Conservation (phyloP, 2,329 filamentous ascomycete genomes). For the Sordariomycetes sp. region DNA sequence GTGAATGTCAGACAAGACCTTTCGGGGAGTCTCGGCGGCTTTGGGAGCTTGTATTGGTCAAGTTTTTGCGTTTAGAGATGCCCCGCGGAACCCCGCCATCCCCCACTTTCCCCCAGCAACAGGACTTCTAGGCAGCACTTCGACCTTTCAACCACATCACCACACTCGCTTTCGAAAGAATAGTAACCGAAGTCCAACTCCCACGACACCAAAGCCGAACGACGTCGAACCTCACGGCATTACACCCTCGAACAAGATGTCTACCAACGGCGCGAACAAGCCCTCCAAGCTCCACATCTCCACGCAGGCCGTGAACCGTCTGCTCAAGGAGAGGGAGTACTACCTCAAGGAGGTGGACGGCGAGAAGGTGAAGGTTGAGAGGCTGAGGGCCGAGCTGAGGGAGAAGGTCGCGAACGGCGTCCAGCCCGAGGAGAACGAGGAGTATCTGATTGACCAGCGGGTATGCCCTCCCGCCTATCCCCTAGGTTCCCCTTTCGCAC, state of each 20-base stretch:
- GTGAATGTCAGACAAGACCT: background rate
- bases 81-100: background rate
- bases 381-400: background rate
- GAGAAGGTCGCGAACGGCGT: constrained; percentile 26
- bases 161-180: background rate
- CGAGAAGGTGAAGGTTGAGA: constrained; percentile 24
- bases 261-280: background rate
- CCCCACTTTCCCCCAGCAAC: background rate
- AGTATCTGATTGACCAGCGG: constrained; percentile 76
- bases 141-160: background rate
- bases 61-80: background rate
- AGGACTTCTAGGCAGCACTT: background rate
- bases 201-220: background rate
- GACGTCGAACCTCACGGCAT: background rate
- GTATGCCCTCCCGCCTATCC: constrained; percentile 33
- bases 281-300: constrained; percentile 67
- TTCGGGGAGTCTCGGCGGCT: background rate
- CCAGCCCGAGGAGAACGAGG: constrained; percentile 58
- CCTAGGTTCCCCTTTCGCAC: background rate
- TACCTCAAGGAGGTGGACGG: constrained; percentile 78
- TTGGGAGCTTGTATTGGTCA: background rate
- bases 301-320: constrained; percentile 64
- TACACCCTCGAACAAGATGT: background rate
- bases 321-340: constrained; percentile 82
- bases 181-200: background rate